Conservation (phyloP, 345 rosid species). For the Eucalyptus cladocalyx region DNA sequence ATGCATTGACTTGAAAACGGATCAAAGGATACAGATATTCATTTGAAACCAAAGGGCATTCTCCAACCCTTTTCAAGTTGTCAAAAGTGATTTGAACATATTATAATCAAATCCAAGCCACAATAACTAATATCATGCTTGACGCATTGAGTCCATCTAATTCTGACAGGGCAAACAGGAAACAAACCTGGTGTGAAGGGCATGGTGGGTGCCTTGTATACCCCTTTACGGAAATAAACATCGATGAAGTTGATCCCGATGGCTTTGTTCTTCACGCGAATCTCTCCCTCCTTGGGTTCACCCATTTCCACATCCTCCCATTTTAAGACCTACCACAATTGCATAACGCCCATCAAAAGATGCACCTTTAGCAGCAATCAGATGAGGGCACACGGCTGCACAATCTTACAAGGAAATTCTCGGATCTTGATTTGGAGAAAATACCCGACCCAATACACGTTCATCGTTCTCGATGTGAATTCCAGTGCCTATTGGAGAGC, state of each 20-base stretch:
- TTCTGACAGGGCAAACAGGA: not conserved
- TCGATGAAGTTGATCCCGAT: constrained; percentile 89
- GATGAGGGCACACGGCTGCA: not conserved
- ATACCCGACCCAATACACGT: not conserved
- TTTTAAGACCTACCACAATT: constrained; percentile 48
- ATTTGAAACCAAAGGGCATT: not conserved
- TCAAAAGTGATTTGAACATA: not conserved
- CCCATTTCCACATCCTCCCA: constrained; percentile 90
- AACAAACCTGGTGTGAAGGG: constrained; percentile 83
- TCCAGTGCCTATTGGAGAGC: not conserved
- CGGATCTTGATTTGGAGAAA: not conserved
- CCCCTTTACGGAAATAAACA: constrained; percentile 74
- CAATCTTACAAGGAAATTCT: not conserved
- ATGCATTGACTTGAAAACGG: not conserved
- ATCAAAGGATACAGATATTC: not conserved
- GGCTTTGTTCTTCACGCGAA: constrained; percentile 68
- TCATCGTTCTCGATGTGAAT: not conserved
- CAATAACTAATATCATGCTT: not conserved
- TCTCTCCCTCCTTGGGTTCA: constrained; percentile 84
- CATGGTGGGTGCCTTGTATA: constrained; percentile 45
- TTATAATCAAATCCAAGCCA: not conserved
- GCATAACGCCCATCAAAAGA: not conserved
- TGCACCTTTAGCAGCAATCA: not conserved
- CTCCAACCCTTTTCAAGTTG: not conserved
- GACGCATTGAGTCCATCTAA: not conserved